Base-by-base conservation (phyloP, 2,329 filamentous ascomycete species). In the Alternaria longipes region DNA sequence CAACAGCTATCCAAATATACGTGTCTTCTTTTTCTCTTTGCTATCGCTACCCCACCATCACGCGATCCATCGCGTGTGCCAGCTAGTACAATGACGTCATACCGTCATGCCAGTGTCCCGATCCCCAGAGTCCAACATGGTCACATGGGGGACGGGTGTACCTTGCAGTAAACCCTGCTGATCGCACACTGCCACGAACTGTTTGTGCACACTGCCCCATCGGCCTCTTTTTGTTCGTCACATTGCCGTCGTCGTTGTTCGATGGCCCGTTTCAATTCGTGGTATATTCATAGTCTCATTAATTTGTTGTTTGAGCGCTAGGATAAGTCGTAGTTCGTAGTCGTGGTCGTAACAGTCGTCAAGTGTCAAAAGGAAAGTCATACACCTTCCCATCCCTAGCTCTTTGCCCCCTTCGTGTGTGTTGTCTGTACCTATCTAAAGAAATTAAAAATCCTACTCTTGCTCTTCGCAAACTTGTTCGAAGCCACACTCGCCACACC, bases 401-500 rank as follows among this genome's bases (percentile, higher is more conserved):
- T 26, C 24, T 26, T 26, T 26, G 24, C 24, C 24, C 24, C 24
- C 24, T 24, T 8, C 6, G 24, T 26, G 24, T 26, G 24, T 26
- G 24, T 26, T 26, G 24, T 26, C 24, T 26, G 8, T 26, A 36
- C 14, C n/a, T 16, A 61, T n/a, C 69, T 56, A 71, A 76, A 79
- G 62, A 79, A 78, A 52, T 74, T 78, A 64, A 79, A 76, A 30
- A 79, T 74, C 52, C 67, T 64, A 55, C 74, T 77, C 54, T 74
- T 78, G 62, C 70, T 77, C 59, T 76, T 78, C 47, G 72, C 49
- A 40, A 73, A 75, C 53, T 71, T 74, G 55, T 71, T 76, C 20
- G 66, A 67, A 28, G 72, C 76, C 18, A 65, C 66, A 28, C 71
- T 65, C 16, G 65, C 59, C 41, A 54, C 47, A 18, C 57, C 42